These are phyloP conservation scores for Solanum medicagineum DNA, from an alignment of 257 asterid genomes.

Conservation along the genomic window DNA sequence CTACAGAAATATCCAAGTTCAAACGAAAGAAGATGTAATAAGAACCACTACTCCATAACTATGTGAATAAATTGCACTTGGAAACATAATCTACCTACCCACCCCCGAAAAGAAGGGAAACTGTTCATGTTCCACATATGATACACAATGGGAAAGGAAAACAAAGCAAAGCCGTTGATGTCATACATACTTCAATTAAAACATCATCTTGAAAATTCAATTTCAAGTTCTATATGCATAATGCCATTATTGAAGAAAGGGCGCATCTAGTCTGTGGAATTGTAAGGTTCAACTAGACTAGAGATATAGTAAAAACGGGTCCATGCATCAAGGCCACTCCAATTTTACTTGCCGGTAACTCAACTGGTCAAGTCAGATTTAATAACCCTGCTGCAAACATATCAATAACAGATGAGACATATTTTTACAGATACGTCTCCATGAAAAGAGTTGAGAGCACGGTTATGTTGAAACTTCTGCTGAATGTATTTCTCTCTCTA, in stretches of 20 bases:
- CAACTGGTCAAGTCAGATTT: not conserved
- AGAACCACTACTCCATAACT: not conserved
- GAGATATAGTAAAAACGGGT: not conserved
- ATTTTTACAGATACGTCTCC: not conserved
- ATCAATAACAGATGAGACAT: not conserved
- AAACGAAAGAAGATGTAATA: not conserved
- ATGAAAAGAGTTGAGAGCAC: not conserved
- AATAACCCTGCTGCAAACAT: not conserved
- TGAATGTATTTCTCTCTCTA: not conserved
- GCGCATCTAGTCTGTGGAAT: not conserved
- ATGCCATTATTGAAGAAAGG: not conserved
- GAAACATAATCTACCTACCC: not conserved
- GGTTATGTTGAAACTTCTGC: not conserved
- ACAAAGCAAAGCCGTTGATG: not conserved
- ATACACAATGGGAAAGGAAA: not conserved
- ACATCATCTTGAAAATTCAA: not conserved
- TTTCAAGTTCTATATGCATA: not conserved
- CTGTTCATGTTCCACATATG: not conserved
- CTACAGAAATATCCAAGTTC: constrained; percentile 19
- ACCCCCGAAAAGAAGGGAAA: not conserved
- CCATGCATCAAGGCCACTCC: not conserved
- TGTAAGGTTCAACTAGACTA: not conserved
- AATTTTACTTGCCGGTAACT: not conserved
- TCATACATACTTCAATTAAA: not conserved
- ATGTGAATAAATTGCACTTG: not conserved